Percentiles rank a stretch among this genome's conserved stretches.
Conservation (phyloP, 768 basidiomycete species). For the Pleurotus eryngii region DNA sequence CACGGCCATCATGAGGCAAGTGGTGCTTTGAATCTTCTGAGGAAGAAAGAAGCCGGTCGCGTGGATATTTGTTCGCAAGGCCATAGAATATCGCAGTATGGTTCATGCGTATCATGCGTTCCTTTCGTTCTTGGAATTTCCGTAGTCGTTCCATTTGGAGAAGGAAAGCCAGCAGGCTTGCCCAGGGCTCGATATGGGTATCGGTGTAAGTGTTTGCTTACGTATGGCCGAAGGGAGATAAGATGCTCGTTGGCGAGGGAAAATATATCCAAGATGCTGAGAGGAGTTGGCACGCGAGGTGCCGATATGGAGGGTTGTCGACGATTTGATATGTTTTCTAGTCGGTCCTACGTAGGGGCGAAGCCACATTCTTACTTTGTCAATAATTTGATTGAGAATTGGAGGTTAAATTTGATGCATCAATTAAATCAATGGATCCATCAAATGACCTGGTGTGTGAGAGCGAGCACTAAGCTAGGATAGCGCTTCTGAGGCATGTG, state of each 20-base stretch:
- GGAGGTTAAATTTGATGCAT: too few relatives aligned
- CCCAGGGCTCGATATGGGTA: not conserved
- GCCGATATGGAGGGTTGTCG: constrained; percentile 20
- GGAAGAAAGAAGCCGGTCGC: not conserved
- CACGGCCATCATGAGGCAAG: not conserved
- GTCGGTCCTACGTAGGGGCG: constrained; percentile 22
- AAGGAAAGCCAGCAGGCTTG: not conserved
- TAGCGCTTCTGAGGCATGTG: not conserved
- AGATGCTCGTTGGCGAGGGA: not conserved
- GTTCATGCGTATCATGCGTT: not conserved
- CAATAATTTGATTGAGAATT: too few relatives aligned
- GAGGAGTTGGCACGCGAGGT: constrained; percentile 4
- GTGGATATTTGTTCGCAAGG: not conserved
- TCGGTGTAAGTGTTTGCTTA: not conserved
- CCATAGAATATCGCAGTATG: not conserved
- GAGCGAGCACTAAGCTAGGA: not conserved
- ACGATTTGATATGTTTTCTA: constrained; percentile 8
- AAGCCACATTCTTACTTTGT: not conserved
- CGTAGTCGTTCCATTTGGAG: not conserved
- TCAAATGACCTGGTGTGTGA: too few relatives aligned
- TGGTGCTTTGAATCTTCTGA: not conserved
- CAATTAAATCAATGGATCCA: too few relatives aligned
- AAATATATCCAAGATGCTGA: not conserved
- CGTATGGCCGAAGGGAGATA: not conserved
- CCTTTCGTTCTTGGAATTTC: not conserved